Base-by-base conservation (phyloP, 1,284 basidiomycete genomes). In the Dichomitus squalens region DNA sequence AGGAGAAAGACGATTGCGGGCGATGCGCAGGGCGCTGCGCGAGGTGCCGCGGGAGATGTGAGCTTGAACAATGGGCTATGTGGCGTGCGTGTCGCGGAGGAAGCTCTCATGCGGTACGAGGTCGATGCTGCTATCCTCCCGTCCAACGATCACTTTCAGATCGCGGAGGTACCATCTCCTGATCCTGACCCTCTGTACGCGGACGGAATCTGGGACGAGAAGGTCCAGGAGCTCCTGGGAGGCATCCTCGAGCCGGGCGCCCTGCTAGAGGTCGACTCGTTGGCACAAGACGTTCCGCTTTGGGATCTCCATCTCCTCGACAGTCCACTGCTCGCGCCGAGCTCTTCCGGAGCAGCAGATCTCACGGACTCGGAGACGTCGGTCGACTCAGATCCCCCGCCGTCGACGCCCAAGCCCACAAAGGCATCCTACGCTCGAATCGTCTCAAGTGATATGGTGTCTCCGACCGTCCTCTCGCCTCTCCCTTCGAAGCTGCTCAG, bases 401-500 rank as follows among this genome's bases (percentile, higher is more conserved):
- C 68, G 3, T 60, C 65, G 18, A 72, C 70, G 7, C 71, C 71
- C 20, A 63, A 66, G 36, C 64, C 58, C 7, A 56, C 64, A 23
- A 67, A 65, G 66, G 61, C 66, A 39, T 66, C 67, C 14, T 70
- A 70, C 44, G 69, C 70, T 1, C 64, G 61, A 23, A 68, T 66
- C 1, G 61, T 69, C 14, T 66, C 65, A 38, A 63, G 60, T 43
- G 63, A 67, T 5, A 53, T 54, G 16, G 51, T 49, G 21, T 51
- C 52, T 21, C 52, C 57, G 9, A 60, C 57, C n/a, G 65, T 67
- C 18, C 49, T 68, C 21, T 67, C 70, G 0, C 66, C 69, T 5
- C 65, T 66, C 12, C 69, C 70, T 0, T 65, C 71, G 21, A 73
- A 69, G 63, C 67, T 69, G 14, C 64, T 73, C 35, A 72, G 67